Evolutionary conservation across 108 stramenopile genomes (phyloP).

Genomic region (Aurantiochytrium sp.): DNA sequence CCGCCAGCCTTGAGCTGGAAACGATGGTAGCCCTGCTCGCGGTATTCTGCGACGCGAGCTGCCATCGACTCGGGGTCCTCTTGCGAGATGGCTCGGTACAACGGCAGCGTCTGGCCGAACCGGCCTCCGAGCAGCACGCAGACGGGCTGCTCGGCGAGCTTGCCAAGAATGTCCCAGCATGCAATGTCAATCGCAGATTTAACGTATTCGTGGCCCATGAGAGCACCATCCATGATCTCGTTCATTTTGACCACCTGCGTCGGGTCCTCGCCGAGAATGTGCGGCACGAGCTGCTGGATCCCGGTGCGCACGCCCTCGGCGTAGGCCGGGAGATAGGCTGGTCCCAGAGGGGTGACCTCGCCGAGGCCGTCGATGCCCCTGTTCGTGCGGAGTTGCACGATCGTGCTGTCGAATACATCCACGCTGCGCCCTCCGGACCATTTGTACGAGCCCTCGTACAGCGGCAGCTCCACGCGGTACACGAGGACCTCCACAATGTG

Average conservation of each 20-base stretch:
- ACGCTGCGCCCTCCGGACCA: not conserved
- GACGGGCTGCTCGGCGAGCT: conserved; percentile 3
- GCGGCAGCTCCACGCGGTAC: conserved; percentile 5
- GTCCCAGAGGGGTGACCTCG: conserved; percentile 17
- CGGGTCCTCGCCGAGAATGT: conserved; percentile 5
- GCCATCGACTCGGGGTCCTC: conserved; percentile 20
- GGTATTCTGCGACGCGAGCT: conserved; percentile 3
- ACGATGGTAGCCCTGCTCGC: not conserved
- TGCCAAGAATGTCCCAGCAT: conserved; percentile 26
- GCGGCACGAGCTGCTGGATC: conserved; percentile 11
- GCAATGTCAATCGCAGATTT: conserved; percentile 22
- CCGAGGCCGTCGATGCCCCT: not conserved
- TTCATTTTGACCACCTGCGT: not conserved
- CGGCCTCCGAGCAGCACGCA: conserved; percentile 22
- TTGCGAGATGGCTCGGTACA: conserved; percentile 23
- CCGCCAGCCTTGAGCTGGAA: conserved; percentile 24
- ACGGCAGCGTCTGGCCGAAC: not conserved
- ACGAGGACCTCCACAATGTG: not conserved
- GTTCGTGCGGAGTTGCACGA: conserved; percentile 9
- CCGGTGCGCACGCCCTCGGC: conserved; percentile 9
- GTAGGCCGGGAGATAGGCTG: conserved; percentile 19
- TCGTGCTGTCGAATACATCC: conserved; percentile 11
- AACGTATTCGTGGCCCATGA: conserved; percentile 18
- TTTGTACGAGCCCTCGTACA: conserved; percentile 23
- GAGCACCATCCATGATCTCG: conserved; percentile 10